phyloP scores from a whole-genome alignment of 257 asterid genomes.

The Cordia subcordata region DNA sequence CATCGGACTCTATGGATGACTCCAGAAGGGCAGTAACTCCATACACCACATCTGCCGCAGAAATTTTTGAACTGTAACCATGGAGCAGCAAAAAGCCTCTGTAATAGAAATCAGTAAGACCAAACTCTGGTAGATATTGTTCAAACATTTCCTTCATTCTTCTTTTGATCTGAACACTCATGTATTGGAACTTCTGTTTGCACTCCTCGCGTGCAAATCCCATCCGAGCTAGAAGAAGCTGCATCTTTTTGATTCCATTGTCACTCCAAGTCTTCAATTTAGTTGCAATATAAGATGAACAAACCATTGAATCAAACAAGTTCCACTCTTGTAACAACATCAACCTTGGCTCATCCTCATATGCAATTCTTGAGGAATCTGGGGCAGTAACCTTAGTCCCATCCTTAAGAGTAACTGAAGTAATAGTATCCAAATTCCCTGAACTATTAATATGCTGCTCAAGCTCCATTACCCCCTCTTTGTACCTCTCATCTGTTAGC shows the following conservation, averaged over 20 bases:
- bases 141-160: slow-evolving; percentile 96
- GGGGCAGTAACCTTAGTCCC: slow-evolving; percentile 90
- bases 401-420: slow-evolving; percentile 84
- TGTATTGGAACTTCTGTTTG: slow-evolving; percentile 88
- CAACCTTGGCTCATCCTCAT: slow-evolving; percentile 80
- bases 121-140: slow-evolving; percentile 82
- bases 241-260: slow-evolving; percentile 84
- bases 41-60: slow-evolving; percentile 95
- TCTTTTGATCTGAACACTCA: slow-evolving; percentile 80
- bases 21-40: slow-evolving; percentile 91
- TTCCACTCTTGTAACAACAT: slow-evolving; percentile 98
- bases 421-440: slow-evolving; percentile 67
- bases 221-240: slow-evolving; percentile 91
- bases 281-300: slow-evolving; percentile 90
- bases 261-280: slow-evolving; percentile 96
- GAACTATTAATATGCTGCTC: slow-evolving; percentile 91
- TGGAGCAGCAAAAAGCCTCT: slow-evolving; percentile 74
- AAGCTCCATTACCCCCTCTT: slow-evolving; percentile 85
- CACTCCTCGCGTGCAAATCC: slow-evolving; percentile 91
- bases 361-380: slow-evolving; percentile 69
- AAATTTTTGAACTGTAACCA: slow-evolving; percentile 84
- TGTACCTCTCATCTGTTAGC: slow-evolving; percentile 83
- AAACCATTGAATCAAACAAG: slow-evolving; percentile 91
- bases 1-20: slow-evolving; percentile 71
- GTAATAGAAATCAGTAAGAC: slow-evolving; percentile 83